Base-by-base conservation (phyloP, 2,329 filamentous ascomycete genomes). In the Neurospora sp. region DNA sequence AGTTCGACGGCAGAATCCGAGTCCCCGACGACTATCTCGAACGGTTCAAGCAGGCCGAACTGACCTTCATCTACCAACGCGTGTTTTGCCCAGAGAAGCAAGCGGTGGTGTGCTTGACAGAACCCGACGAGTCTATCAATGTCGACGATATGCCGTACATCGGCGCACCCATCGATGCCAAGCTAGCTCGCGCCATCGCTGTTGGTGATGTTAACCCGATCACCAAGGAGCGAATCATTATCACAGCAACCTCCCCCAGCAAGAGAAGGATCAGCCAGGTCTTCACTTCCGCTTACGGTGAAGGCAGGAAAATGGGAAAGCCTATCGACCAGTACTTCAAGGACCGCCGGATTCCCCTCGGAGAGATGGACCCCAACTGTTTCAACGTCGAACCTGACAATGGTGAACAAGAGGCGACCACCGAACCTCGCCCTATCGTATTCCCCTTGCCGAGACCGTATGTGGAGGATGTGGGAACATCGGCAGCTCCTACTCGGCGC, bases 11-110 rank as follows among this genome's bases (percentile, higher is more conserved):
- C 19, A 94, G 97, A 78, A 90, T 89, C 75, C 87, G 87, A 68
- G 86, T 99, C 10, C 94, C 96, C 0, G 83, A 89, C 46, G 90
- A 91, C 72, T 99, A 98, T 78, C 82, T 96, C 38, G 88, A 91
- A 8, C 84, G 87, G 23, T 99, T 98, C 78, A 87, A 88, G 72
- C 90, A 95, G 78, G 96, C 96, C 0, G 96, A 99, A 79, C 81
- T 92, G 74, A 98, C 96, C 0, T 99, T 99, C 77, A 82, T 97
- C 19, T 92, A 98, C 77, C 96, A 97, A 81, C 92, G 96, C 81
- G 95, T 98, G 3, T 99, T 92, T 79, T 98, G 95, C 78, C 93
- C 95, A 0, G 82, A 84, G 43, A 84, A 86, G 58, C 84, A 90
- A 70, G 82, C 88, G 72, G 80, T 98, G 66, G 91, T 97, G 52